Evolutionary conservation across 805 yeast genomes (phyloP).

Genomic region (Wickerhamiella siamensis): DNA sequence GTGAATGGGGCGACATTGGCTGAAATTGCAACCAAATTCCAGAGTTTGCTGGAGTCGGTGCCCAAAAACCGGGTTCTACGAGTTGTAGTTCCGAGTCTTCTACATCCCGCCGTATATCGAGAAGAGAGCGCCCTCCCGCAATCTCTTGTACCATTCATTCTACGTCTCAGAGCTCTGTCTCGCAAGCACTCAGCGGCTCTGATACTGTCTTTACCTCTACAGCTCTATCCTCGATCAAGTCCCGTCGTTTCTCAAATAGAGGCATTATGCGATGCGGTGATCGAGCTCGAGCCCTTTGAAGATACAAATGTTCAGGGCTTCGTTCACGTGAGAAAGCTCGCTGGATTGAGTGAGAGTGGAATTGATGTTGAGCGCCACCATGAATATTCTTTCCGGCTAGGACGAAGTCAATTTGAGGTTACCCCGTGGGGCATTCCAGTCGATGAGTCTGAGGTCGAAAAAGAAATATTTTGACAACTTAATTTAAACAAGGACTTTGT

Average conservation of each 20-base stretch:
- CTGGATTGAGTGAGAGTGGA: conserved; percentile 61
- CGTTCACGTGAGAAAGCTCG: conserved; percentile 59
- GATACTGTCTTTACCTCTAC: conserved; percentile 45
- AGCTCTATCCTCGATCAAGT: conserved; percentile 44
- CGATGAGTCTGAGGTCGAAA: conserved; percentile 45
- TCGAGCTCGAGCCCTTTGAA: conserved; percentile 70
- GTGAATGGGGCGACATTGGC: conserved; percentile 12
- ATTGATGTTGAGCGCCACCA: conserved; percentile 58
- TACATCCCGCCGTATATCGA: conserved; percentile 63
- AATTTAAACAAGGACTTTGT: too few relatives aligned
- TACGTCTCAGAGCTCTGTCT: conserved; percentile 40
- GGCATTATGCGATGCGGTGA: conserved; percentile 45
- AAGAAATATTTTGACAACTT: neutral
- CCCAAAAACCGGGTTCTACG: conserved; percentile 36
- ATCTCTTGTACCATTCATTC: conserved; percentile 45
- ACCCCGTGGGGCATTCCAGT: conserved; percentile 97
- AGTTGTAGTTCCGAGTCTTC: conserved; percentile 57
- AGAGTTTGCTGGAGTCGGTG: conserved; percentile 26
- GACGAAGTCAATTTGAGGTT: conserved; percentile 69
- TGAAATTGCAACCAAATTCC: conserved; percentile 31
- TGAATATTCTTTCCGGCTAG: conserved; percentile 77
- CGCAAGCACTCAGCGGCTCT: conserved; percentile 38
- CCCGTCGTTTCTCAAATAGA: conserved; percentile 41
- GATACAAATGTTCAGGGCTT: conserved; percentile 61
- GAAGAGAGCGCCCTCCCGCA: conserved; percentile 34